phyloP scores from a whole-genome alignment of 139 green algal genomes.

The Astrephomene gubernaculifera region DNA sequence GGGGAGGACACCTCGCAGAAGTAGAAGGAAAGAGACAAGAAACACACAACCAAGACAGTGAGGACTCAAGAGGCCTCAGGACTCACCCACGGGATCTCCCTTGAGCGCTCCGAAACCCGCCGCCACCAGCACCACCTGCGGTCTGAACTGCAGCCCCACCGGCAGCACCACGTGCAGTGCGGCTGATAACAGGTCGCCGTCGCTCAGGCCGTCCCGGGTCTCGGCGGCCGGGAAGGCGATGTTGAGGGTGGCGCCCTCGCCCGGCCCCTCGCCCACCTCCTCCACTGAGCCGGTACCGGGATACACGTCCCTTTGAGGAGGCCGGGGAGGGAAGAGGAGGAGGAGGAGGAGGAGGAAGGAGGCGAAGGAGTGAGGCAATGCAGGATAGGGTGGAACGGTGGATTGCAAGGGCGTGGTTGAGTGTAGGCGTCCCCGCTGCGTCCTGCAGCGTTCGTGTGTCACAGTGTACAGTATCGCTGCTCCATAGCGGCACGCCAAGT shows the following conservation, averaged over 20 bases:
- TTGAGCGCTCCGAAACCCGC: slow-evolving; percentile 78
- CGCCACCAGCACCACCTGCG: slow-evolving; percentile 77
- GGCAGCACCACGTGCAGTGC: slow-evolving; percentile 76
- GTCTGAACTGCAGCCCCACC: slow-evolving; percentile 72
- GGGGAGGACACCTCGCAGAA: no score
- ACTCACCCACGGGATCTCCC: slow-evolving; percentile 65
- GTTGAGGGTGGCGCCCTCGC: slow-evolving; percentile 71
- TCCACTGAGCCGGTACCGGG: slow-evolving; percentile 62
- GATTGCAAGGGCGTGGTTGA: not conserved
- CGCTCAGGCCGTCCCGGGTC: not conserved
- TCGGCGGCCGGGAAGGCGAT: slow-evolving; percentile 54
- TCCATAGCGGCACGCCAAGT: no score
- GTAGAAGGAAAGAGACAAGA: no score
- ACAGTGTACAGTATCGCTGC: no score
- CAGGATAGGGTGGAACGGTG: not conserved
- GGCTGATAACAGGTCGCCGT: slow-evolving; percentile 69
- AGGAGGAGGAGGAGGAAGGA: no score
- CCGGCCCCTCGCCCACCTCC: slow-evolving; percentile 58
- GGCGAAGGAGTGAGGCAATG: no score
- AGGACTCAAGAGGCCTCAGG: no score
- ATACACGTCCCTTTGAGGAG: slow-evolving; percentile 64
- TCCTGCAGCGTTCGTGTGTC: not conserved
- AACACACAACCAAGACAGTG: no score
- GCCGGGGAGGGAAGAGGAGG: no score
- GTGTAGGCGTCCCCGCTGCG: not conserved